Evolutionary conservation across 129 eudicot species (phyloP), one percentile per base, ranked within the genome.

Genomic region (Escallonia rubra): DNA sequence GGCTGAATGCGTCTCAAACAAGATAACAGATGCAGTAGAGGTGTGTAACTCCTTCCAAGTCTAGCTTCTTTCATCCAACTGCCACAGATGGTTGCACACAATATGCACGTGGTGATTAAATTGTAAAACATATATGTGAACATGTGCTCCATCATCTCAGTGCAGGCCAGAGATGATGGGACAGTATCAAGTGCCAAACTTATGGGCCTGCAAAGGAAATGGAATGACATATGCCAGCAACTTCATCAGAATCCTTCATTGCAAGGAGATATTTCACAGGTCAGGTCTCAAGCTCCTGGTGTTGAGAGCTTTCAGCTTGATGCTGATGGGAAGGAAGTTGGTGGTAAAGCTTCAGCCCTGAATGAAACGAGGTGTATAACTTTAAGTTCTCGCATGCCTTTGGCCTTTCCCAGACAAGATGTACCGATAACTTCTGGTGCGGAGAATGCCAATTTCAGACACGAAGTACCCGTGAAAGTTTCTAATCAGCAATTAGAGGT

Each of bases 101-200:
- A 39, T 56, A 4, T 56, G 4, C 59, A 46, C 2, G 34, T 23
- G 1, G 34, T 39, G 45, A 5, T 58, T 70, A 59, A 53, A 62
- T 57, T 9, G 12, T 72, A 62, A 63, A 50, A 69, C 62, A 57
- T 61, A 72, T 64, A 50, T 61, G 61, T 74, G 61, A 78, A 64
- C 81, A 67, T 52, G 58, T 65, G 4, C 48, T 65, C 81, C 65
- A 67, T 77, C 68, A 75, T 78, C 79, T 63, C 89, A 80, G 82
- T 81, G 95, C 96, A 91, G 98, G 91, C 86, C 77, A 76, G 67
- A 72, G 91, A 89, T 70, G 86, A 71, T 59, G 80, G 76, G 10
- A 67, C 73, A 47, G 63, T 83, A 40, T 49, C 80, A 38, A 76
- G 79, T 66, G 92, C 84, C 42, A 83, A 57, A 63, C 50, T 93